phyloP scores from a whole-genome alignment of 371 early-diverging fungal genomes.

The Apophysomyces ossiformis region DNA sequence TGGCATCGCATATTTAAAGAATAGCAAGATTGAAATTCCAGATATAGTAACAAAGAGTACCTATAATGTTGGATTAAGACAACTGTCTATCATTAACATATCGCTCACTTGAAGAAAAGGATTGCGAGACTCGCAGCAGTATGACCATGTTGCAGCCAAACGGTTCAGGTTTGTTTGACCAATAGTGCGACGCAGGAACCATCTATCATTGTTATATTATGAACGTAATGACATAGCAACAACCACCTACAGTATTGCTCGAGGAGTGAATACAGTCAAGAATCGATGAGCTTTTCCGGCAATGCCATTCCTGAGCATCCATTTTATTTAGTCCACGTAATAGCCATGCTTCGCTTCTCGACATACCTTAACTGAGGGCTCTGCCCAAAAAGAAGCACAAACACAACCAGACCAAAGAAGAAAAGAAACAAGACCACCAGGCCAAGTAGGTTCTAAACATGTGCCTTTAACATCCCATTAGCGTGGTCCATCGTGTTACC shows the following conservation, averaged over 20 bases:
- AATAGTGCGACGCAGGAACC: slow-evolving; percentile 19
- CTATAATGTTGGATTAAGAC: slow-evolving; percentile 16
- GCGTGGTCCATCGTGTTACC: not conserved
- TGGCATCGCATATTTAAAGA: slow-evolving; percentile 38
- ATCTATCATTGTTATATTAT: slow-evolving; percentile 14
- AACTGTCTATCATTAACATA: not conserved
- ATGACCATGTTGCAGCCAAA: slow-evolving; percentile 33
- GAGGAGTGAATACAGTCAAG: slow-evolving; percentile 32
- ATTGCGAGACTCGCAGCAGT: slow-evolving; percentile 51
- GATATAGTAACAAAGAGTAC: slow-evolving; percentile 42
- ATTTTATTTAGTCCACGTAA: not conserved
- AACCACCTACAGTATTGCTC: slow-evolving; percentile 26
- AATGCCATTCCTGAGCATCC: slow-evolving; percentile 33
- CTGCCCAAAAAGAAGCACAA: slow-evolving; percentile 48
- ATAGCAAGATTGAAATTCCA: slow-evolving; percentile 29
- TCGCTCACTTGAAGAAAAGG: slow-evolving; percentile 49
- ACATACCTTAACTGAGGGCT: slow-evolving; percentile 41
- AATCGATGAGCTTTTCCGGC: slow-evolving; percentile 36
- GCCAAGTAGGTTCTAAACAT: slow-evolving; percentile 25
- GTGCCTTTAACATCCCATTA: not conserved
- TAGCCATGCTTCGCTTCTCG: not conserved
- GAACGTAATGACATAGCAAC: not conserved
- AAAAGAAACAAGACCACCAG: slow-evolving; percentile 25
- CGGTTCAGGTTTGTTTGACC: slow-evolving; percentile 31
- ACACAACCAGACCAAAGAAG: slow-evolving; percentile 38